These are phyloP conservation scores for Ilex asprella DNA, from an alignment of 257 asterid species.

Conservation along the genomic window DNA sequence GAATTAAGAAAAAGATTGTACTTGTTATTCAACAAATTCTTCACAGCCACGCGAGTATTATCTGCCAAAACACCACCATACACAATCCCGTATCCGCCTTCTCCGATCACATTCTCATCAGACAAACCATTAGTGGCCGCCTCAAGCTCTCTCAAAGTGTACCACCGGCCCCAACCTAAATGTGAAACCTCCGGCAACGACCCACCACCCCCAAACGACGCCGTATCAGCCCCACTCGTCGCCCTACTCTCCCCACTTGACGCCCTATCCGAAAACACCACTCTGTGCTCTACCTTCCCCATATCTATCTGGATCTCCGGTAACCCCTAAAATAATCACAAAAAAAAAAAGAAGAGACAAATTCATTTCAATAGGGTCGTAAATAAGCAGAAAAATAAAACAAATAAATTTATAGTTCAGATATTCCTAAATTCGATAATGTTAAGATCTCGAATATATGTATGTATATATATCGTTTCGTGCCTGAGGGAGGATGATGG, in stretches of 20 bases:
- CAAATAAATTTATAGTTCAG: conserved; percentile 11
- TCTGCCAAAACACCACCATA: conserved; percentile 69
- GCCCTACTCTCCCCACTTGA: conserved; percentile 95
- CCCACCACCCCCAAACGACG: conserved; percentile 75
- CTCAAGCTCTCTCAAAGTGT: conserved; percentile 94
- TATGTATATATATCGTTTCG: neutral
- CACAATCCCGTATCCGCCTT: conserved; percentile 96
- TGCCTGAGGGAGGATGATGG: conserved; percentile 43
- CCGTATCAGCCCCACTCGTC: conserved; percentile 77
- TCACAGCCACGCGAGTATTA: conserved; percentile 73
- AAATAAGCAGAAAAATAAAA: neutral
- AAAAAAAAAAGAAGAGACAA: neutral
- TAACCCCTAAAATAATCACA: conserved; percentile 42
- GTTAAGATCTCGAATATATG: neutral
- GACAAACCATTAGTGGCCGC: conserved; percentile 87
- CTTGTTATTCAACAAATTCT: conserved; percentile 90
- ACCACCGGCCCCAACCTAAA: conserved; percentile 99
- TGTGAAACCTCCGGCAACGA: conserved; percentile 90
- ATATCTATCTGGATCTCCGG: conserved; percentile 91
- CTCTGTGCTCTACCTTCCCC: conserved; percentile 95
- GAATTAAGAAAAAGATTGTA: conserved; percentile 11
- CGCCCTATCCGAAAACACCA: conserved; percentile 81
- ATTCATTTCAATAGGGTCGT: no score
- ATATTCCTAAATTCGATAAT: neutral
- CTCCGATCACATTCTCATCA: conserved; percentile 89